Conservation (phyloP, 1,139 yeast genomes). For the Suhomyces atakaporum region DNA sequence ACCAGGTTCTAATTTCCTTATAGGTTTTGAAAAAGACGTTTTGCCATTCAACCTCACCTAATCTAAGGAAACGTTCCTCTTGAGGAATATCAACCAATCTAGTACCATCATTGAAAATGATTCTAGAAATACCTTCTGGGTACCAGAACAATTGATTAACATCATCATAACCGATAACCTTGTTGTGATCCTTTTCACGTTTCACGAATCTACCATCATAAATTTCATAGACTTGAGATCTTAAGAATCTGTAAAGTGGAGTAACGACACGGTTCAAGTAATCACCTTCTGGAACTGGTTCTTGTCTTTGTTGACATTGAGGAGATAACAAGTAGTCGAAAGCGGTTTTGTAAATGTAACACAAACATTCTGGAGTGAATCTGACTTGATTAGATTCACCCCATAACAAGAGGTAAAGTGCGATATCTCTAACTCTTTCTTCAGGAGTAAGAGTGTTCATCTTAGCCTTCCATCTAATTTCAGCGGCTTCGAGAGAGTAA, state of each 20-base stretch:
- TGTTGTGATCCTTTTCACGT: slow-evolving; percentile 95
- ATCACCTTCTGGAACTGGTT: slow-evolving; percentile 95
- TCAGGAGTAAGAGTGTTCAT: slow-evolving; percentile 51
- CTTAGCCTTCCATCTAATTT: slow-evolving; percentile 53
- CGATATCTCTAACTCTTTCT: slow-evolving; percentile 88
- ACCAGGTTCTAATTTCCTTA: slow-evolving; percentile 97
- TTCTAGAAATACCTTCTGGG: slow-evolving; percentile 97
- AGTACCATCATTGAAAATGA: slow-evolving; percentile 86
- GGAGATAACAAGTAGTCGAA: slow-evolving; percentile 85
- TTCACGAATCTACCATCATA: slow-evolving; percentile 94
- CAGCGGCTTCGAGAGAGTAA: slow-evolving; percentile 59
- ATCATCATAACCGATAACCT: slow-evolving; percentile 95
- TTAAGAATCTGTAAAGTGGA: slow-evolving; percentile 85
- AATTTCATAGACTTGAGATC: slow-evolving; percentile 94
- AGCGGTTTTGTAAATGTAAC: slow-evolving; percentile 93
- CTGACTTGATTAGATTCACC: slow-evolving; percentile 98
- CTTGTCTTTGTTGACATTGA: slow-evolving; percentile 85
- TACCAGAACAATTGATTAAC: slow-evolving; percentile 99
- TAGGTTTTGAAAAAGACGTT: slow-evolving; percentile 95
- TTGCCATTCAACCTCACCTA: slow-evolving; percentile 93
- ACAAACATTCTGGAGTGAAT: slow-evolving; percentile 88
- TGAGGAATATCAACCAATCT: slow-evolving; percentile 88
- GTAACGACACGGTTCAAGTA: slow-evolving; percentile 89
- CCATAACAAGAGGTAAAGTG: slow-evolving; percentile 90
- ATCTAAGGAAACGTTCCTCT: slow-evolving; percentile 82